Conservation (phyloP, 306 rosid species). For the Vigna unguiculata region DNA sequence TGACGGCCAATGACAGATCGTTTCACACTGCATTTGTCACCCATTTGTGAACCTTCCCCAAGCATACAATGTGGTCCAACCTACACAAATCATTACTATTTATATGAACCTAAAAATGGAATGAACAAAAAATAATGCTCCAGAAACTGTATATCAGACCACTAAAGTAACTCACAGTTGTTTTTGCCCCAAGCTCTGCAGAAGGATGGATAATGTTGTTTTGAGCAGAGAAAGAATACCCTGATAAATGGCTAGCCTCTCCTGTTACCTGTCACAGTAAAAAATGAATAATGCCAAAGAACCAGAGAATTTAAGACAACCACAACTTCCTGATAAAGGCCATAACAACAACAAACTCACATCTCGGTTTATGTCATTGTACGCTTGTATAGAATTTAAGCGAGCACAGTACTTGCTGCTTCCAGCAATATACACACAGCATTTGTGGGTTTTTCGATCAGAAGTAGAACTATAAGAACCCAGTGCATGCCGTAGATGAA, state of each 20-base stretch:
- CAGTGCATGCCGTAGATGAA: slow-evolving; percentile 62
- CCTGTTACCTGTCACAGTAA: slow-evolving; percentile 72
- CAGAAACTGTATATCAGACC: slow-evolving; percentile 37
- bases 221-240: slow-evolving; percentile 90
- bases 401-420: slow-evolving; percentile 83
- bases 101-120: slow-evolving; percentile 36
- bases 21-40: slow-evolving; percentile 97
- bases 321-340: slow-evolving; percentile 27
- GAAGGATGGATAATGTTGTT: slow-evolving; percentile 85
- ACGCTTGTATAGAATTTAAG: slow-evolving; percentile 90
- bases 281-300: slow-evolving; percentile 38
- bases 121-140: slow-evolving; percentile 23
- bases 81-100: slow-evolving; percentile 56
- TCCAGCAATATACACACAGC: slow-evolving; percentile 90
- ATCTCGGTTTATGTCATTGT: slow-evolving; percentile 88
- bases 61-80: slow-evolving; percentile 99
- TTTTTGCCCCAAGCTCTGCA: slow-evolving; percentile 88
- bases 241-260: slow-evolving; percentile 86
- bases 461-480: slow-evolving; percentile 58
- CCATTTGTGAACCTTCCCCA: slow-evolving; percentile 98
- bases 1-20: slow-evolving; percentile 98
- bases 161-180: slow-evolving; percentile 75
- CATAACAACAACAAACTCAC: slow-evolving; percentile 63
- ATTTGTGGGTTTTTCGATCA: slow-evolving; percentile 75
- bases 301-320: slow-evolving; percentile 30